Base-by-base conservation (phyloP, 306 rosid species). In the Casuarina glauca region DNA sequence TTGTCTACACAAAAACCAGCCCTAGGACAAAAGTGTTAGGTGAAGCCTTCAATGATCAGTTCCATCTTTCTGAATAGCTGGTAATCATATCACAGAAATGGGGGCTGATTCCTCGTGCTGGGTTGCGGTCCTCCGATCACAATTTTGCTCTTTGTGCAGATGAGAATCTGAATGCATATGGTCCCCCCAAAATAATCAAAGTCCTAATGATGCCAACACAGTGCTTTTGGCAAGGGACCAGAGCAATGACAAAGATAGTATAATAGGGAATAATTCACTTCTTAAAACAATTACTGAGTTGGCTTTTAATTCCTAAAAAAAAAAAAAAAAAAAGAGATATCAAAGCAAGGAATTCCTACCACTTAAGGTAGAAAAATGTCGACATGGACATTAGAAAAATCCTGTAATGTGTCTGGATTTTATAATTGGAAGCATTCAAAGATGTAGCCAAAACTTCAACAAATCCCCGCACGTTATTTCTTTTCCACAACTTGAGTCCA, bases 381-480 rank as follows among this genome's bases (percentile, higher is more conserved):
- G 76, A 82, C 55, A 81, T 82, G 88, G 73, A 82, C 88, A 81
- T 78, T 38, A 75, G 73, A 81, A 70, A 67, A 64, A 64, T 50
- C 50, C 85, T 39, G 69, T 78, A 70, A 60, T 69, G 57, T 49
- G 79, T 32, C 32, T 42, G 36, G 75, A 83, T 81, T 84, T 88
- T 73, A 68, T 88, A 78, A 51, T 76, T 82, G 77, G 84, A 83
- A 62, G 82, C 81, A 87, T 81, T 78, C 84, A 82, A 76, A 42
- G 77, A 76, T 85, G 76, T 79, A 51, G 6, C 54, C 64, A 82
- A 58, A 20, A 42, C 76, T 39, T 66, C 53, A 82, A 81, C 71
- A 41, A 66, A 10, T 61, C 16, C 68, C 42, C n/a, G 9, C 76
- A 66, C 50, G 67, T 42, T 36, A 43, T 80, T 70, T 58, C 82